Percentiles rank a stretch among this genome's conserved stretches.
Conservation (phyloP, 2,329 filamentous ascomycete genomes). For the Aspergillus texensis region DNA sequence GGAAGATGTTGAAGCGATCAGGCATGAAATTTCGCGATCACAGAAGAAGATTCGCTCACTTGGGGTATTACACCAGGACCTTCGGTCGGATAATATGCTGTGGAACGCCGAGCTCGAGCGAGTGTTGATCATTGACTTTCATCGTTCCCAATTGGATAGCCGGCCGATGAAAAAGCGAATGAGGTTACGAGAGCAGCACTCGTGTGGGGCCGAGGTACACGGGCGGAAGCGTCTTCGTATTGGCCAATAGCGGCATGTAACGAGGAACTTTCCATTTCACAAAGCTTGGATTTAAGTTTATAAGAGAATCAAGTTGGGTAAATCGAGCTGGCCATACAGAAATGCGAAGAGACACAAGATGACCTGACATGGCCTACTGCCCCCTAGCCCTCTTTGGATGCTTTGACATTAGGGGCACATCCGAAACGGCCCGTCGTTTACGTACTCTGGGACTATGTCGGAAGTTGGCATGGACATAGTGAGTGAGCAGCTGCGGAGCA, state of each 20-base stretch:
- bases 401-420: neutral
- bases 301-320: neutral
- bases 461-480: neutral
- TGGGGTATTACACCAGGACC: conserved; percentile 17
- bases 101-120: conserved; percentile 18
- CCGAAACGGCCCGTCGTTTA: neutral
- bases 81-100: conserved; percentile 17
- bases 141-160: conserved; percentile 6
- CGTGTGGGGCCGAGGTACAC: neutral
- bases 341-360: neutral
- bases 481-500: neutral
- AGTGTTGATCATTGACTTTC: conserved; percentile 11
- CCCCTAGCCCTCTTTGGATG: neutral
- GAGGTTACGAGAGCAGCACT: neutral
- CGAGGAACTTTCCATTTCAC: neutral
- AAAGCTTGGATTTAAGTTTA: neutral
- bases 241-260: neutral
- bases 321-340: neutral
- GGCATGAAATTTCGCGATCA: conserved; percentile 12
- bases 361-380: neutral
- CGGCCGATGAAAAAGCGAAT: conserved; percentile 11
- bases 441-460: neutral
- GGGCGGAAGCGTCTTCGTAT: neutral
- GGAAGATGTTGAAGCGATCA: conserved; percentile 8
- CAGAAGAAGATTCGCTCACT: conserved; percentile 15